Evolutionary conservation across 2,329 filamentous ascomycete species (phyloP).

Genomic region (Xylaria sp.): DNA sequence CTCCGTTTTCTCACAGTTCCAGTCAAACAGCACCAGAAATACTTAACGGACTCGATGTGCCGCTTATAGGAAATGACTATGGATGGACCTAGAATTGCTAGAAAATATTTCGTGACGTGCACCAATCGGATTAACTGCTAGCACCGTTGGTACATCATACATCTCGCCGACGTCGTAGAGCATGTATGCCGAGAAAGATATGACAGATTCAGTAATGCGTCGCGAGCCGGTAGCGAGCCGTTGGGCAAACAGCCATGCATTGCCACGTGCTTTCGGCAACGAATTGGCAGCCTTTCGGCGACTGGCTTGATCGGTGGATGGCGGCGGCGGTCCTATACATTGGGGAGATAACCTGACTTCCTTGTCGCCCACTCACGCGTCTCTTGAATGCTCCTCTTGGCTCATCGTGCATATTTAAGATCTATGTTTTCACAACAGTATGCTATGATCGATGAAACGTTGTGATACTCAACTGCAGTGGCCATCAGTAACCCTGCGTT

Average conservation of each 20-base stretch:
- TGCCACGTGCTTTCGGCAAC: constrained; percentile 23
- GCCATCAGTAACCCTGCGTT: constrained; percentile 5
- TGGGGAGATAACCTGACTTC: not conserved
- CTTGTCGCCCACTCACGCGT: not conserved
- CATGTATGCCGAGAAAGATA: not conserved
- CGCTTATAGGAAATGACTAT: not conserved
- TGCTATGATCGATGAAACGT: constrained; percentile 33
- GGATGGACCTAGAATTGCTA: not conserved
- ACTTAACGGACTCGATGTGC: constrained; percentile 7
- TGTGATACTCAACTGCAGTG: constrained; percentile 12
- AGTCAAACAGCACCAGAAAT: constrained; percentile 1
- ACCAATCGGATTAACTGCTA: constrained; percentile 29
- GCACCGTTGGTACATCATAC: constrained; percentile 2
- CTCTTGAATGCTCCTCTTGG: not conserved
- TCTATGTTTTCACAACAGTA: constrained; percentile 8
- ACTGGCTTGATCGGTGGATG: not conserved
- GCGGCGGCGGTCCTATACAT: not conserved
- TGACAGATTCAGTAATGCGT: constrained; percentile 12
- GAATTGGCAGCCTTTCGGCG: not conserved
- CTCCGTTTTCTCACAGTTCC: not conserved
- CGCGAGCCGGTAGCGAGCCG: constrained; percentile 7
- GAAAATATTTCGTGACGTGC: constrained; percentile 3
- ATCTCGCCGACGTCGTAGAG: not conserved
- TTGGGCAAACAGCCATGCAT: constrained; percentile 22
- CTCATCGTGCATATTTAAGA: constrained; percentile 14